phyloP scores from a whole-genome alignment of 108 stramenopile species.

The Fistulifera solaris region DNA sequence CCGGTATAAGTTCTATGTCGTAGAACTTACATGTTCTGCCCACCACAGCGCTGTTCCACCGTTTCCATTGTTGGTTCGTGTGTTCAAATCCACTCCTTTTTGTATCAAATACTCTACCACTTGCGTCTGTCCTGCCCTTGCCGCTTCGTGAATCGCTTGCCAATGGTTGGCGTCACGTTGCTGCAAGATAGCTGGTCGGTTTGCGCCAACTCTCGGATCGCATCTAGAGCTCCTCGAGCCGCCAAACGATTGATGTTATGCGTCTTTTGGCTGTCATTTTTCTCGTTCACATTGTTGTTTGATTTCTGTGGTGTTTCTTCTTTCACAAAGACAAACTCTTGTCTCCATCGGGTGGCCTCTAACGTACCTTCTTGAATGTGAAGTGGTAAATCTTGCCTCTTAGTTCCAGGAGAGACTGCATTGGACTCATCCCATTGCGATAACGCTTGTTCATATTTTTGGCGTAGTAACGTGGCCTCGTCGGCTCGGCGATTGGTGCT shows the following conservation, averaged over 20 bases:
- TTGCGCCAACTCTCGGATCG: slow-evolving; percentile 32
- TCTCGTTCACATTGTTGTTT: slow-evolving; percentile 16
- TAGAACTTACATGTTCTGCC: slow-evolving; percentile 24
- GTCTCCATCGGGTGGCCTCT: slow-evolving; percentile 26
- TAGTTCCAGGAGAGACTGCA: neutral
- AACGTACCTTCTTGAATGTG: slow-evolving; percentile 11
- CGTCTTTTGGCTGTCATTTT: slow-evolving; percentile 16
- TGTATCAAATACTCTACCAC: slow-evolving; percentile 39
- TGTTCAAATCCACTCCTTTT: slow-evolving; percentile 41
- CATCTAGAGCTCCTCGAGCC: slow-evolving; percentile 32
- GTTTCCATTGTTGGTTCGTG: slow-evolving; percentile 43
- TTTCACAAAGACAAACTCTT: slow-evolving; percentile 15
- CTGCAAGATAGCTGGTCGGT: slow-evolving; percentile 28
- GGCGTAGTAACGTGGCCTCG: neutral
- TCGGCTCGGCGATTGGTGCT: neutral
- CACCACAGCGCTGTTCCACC: slow-evolving; percentile 63
- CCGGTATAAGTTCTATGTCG: too few relatives aligned
- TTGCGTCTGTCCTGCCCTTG: slow-evolving; percentile 53
- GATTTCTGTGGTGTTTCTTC: slow-evolving; percentile 1
- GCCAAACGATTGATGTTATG: slow-evolving; percentile 33
- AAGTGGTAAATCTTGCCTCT: slow-evolving; percentile 5
- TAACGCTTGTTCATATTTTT: slow-evolving; percentile 1
- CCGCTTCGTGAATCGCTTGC: slow-evolving; percentile 77
- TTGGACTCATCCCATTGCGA: neutral
- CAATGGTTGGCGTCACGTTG: slow-evolving; percentile 69